Conservation (phyloP, 2,329 filamentous ascomycete species). For the Phoma sp. region DNA sequence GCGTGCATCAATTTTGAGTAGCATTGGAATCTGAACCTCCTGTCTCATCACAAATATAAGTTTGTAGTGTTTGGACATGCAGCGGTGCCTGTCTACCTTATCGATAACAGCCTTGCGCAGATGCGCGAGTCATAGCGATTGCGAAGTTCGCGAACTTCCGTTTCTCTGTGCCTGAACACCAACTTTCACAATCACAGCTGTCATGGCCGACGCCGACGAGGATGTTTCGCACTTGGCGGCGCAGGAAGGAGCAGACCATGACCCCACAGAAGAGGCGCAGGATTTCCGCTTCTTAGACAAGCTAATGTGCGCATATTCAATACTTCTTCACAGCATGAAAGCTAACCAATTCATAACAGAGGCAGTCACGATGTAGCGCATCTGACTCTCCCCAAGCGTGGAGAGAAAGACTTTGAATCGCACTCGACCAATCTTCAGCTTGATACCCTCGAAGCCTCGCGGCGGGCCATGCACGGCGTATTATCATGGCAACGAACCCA, state of each 20-base stretch:
- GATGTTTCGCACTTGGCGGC: constrained; percentile 36
- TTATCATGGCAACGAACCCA: constrained; percentile 79
- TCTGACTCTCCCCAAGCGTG: constrained; percentile 79
- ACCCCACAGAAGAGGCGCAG: constrained; percentile 79
- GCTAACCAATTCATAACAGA: constrained; percentile 4
- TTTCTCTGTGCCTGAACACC: constrained; percentile 1
- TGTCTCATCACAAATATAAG: too few relatives aligned
- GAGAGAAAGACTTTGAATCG: constrained; percentile 96
- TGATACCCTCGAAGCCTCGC: constrained; percentile 76
- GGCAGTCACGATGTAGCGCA: constrained; percentile 29
- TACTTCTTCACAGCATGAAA: neutral
- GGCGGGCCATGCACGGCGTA: constrained; percentile 87
- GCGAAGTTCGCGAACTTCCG: constrained; percentile 11
- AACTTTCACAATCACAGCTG: neutral
- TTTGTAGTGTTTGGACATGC: too few relatives aligned
- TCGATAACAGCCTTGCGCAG: constrained; percentile 9
- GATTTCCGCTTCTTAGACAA: constrained; percentile 79
- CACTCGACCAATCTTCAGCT: constrained; percentile 86
- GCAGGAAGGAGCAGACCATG: constrained; percentile 39
- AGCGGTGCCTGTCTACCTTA: neutral
- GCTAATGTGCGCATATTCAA: constrained; percentile 54
- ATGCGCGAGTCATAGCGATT: constrained; percentile 13
- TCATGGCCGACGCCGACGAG: constrained; percentile 47
- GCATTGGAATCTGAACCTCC: too few relatives aligned
- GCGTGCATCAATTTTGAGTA: too few relatives aligned